phyloP scores from a whole-genome alignment of 768 basidiomycete species.

The Podaxis rugospora region DNA sequence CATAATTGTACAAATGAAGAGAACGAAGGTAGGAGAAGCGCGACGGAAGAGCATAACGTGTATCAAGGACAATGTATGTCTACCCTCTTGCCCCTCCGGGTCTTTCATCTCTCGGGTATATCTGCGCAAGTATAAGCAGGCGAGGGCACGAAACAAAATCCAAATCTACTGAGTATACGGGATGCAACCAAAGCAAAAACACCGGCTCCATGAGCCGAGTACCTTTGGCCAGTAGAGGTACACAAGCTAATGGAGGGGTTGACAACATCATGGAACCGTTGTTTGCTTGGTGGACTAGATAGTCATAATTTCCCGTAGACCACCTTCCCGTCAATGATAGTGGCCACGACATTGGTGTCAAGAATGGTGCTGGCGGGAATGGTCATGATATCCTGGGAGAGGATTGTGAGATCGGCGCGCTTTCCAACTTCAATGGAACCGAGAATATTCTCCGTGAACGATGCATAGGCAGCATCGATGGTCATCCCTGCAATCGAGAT shows the following conservation, averaged over 20 bases:
- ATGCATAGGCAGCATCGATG: conserved; percentile 81
- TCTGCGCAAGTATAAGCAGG: not conserved
- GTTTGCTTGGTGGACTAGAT: not conserved
- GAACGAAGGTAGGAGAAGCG: conserved; percentile 4
- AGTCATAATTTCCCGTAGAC: conserved; percentile 34
- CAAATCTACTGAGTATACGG: not conserved
- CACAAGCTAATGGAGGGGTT: not conserved
- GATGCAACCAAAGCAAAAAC: not conserved
- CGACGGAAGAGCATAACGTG: not conserved
- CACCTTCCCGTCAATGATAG: conserved; percentile 69
- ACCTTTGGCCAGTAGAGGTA: not conserved
- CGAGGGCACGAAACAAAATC: not conserved
- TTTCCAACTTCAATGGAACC: conserved; percentile 82
- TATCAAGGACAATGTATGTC: not conserved
- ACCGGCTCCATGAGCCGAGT: not conserved
- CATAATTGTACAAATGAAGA: not conserved
- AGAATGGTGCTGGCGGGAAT: conserved; percentile 57
- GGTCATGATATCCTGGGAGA: conserved; percentile 79
- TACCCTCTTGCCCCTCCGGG: not conserved
- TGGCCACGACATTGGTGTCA: conserved; percentile 62
- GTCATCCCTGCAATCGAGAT: conserved; percentile 63
- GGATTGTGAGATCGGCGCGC: conserved; percentile 80
- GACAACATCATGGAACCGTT: not conserved
- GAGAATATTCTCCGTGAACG: conserved; percentile 66
- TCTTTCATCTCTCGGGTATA: not conserved